Evolutionary conservation across 2,329 filamentous ascomycete species (phyloP), one percentile per base, ranked within the genome.

Genomic region (Microdochium bolleyi): DNA sequence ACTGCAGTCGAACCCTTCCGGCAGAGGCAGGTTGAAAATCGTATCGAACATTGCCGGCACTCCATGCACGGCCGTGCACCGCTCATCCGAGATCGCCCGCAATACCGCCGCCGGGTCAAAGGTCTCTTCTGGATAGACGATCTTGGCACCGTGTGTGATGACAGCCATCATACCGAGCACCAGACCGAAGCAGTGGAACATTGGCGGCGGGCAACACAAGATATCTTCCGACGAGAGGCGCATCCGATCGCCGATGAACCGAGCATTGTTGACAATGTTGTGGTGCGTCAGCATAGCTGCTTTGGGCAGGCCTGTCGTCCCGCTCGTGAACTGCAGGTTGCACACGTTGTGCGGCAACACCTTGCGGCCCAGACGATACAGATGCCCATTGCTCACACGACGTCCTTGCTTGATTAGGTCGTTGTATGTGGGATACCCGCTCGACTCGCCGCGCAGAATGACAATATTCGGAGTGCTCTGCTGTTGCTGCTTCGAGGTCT

Each of bases 101-200:
- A 92, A 74, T 2, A 85, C 85, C 0, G 85, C 82, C 3, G 71
- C 67, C 1, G 86, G 77, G 60, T 89, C 84, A 62, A 92, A 92
- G 0, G 85, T 82, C 61, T 90, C 85, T 57, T 80, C 79, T 0
- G 89, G 88, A 62, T 89, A 89, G 10, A 92, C 82, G 50, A 91
- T 84, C 66, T 86, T 88, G 38, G 81, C 82, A 49, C 88, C 88
- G 64, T 92, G 87, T 0, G 86, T 90, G 51, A 91, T 70, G 46
- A 82, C 77, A 1, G 87, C 84, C 52, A 92, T 77, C 48, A 92
- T 75, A 9, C 88, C 88, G 2, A 91, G 79, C 1, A 92, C 87
- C 8, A 92, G 79, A 1, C 88, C 88, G 63, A 92, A 92, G 72
- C 88, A 92, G 72, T 94, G 89, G 74, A 94, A 94, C 3, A 94